Base-by-base conservation (phyloP, 2,329 filamentous ascomycete species). In the Davidsoniella neocaledoniae region DNA sequence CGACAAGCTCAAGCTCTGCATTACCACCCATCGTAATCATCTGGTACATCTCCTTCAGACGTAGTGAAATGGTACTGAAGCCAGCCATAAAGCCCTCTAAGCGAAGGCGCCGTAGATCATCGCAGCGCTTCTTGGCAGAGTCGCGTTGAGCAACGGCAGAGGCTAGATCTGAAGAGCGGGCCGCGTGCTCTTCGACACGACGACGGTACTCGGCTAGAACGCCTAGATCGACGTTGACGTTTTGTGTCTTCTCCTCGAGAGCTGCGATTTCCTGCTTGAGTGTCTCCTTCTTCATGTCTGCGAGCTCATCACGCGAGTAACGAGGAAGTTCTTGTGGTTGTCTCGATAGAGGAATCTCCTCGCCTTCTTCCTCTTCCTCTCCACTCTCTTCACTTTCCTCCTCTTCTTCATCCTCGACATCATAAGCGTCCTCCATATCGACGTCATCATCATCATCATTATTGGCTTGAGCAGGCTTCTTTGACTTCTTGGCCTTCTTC, bases 21-120 rank as follows among this genome's bases (percentile, higher is more conserved):
- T 98, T 98, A 50, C 91, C 91, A 54, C 91, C 91, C 87, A 98
- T 96, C 19, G 91, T 98, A 63, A 98, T 98, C 88, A 98, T 95
- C 63, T 98, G 91, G 68, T 98, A 98, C 91, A 98, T 98, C 62
- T 98, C 91, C 70, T 98, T 98, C 43, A 98, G 73, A 1, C 90
- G 83, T 21, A 95, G 72, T 1, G 90, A 96, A 64, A 98, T 98
- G 55, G 79, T 83, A 59, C 82, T 83, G 69, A 98, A 96, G 38
- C 93, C 91, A 62, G 93, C 86, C 88, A 96, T 96, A 74, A 98
- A 98, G 36, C 91, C 90, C 58, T 95, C 90, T 6, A 96, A 72
- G 26, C 91, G 85, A 46, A 94, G 72, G 12, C 86, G 83, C 10
- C 91, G 84, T 48, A 98, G 78, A 56, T 95, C 87, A 59, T 96